Evolutionary conservation across 208 protist genomes (phyloP), one percentile per base, ranked within the genome.

Genomic region (Trypanosoma mega): DNA sequence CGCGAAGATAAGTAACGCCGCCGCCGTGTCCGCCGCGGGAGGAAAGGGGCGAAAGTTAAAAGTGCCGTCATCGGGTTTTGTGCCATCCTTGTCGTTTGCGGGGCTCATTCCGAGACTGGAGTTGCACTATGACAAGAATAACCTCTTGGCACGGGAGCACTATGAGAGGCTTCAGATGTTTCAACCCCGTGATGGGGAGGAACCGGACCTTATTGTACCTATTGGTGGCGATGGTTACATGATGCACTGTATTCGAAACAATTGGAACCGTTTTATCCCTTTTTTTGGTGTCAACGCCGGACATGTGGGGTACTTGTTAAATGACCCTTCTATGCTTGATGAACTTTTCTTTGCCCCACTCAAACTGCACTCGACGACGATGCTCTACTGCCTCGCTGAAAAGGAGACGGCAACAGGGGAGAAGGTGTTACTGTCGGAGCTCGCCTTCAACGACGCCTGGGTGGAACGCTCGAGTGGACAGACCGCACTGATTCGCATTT

Each of bases 371-470:
- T 84, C 74, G 7, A 85, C 81, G 5, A 90, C 76, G 16, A 93
- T 96, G 86, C 78, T 96, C 2, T 96, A 93, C 68, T 92, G 82
- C 63, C 72, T 92, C 50, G 82, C 86, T 0, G 86, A 93, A 68
- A 79, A 80, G 57, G 85, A 92, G 59, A 74, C 72, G 18, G 64
- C 69, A 47, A 74, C 68, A 8, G 82, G 80, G 5, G 82, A 92
- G 70, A 77, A 81, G 39, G 71, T 80, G 52, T 33, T 93, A 36
- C 71, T 88, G 26, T 83, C 82, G 2, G 80, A 96, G 63, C 66
- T 96, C 26, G 90, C 90, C 54, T 93, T 96, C 76, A 96, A 96
- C 63, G 90, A 96, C 57, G 90, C 90, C 1, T 96, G 90, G 90
- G 78, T 96, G 50, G 86, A 96, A 78, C 86, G 90, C 14, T 83